Evolutionary conservation across 2,329 filamentous ascomycete genomes (phyloP).

Genomic region (Coniochaeta sp.): DNA sequence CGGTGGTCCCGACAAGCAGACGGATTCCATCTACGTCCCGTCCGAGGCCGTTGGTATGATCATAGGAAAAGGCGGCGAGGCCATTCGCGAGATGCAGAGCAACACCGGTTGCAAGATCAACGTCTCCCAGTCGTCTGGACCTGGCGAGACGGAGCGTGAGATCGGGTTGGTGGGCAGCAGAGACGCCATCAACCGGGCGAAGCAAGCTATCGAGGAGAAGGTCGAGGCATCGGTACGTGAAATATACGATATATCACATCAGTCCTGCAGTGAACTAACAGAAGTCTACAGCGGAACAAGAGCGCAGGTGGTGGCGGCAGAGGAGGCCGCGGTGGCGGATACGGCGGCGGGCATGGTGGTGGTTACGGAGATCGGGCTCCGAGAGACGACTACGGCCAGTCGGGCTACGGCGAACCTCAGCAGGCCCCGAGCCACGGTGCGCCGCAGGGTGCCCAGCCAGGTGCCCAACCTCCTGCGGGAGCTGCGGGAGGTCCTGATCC

Average conservation of each 20-base stretch:
- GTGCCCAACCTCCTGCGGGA: slow-evolving; percentile 24
- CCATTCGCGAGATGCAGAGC: slow-evolving; percentile 89
- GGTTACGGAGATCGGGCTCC: slow-evolving; percentile 30
- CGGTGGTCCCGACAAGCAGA: slow-evolving; percentile 59
- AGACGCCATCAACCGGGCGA: slow-evolving; percentile 73
- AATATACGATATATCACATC: background rate
- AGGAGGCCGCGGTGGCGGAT: slow-evolving; percentile 33
- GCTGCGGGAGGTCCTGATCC: slow-evolving; percentile 52
- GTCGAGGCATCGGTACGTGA: slow-evolving; percentile 76
- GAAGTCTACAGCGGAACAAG: slow-evolving; percentile 40
- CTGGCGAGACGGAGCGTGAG: slow-evolving; percentile 73
- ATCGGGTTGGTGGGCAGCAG: slow-evolving; percentile 76
- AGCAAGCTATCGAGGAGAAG: slow-evolving; percentile 83
- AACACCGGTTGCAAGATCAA: slow-evolving; percentile 91
- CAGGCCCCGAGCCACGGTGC: slow-evolving; percentile 38
- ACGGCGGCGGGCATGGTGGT: slow-evolving; percentile 19
- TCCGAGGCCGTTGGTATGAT: slow-evolving; percentile 95
- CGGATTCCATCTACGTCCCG: slow-evolving; percentile 77
- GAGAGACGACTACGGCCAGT: too few relatives aligned
- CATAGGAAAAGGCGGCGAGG: slow-evolving; percentile 89
- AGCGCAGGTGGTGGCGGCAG: slow-evolving; percentile 40
- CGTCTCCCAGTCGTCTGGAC: slow-evolving; percentile 72
- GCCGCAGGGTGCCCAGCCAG: slow-evolving; percentile 32
- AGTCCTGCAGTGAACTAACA: slow-evolving; percentile 22
- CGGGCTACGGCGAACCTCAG: slow-evolving; percentile 38